Evolutionary conservation across 305 asterid species (phyloP), one percentile per base, ranked within the genome.

Genomic region (Rubia tinctorum): DNA sequence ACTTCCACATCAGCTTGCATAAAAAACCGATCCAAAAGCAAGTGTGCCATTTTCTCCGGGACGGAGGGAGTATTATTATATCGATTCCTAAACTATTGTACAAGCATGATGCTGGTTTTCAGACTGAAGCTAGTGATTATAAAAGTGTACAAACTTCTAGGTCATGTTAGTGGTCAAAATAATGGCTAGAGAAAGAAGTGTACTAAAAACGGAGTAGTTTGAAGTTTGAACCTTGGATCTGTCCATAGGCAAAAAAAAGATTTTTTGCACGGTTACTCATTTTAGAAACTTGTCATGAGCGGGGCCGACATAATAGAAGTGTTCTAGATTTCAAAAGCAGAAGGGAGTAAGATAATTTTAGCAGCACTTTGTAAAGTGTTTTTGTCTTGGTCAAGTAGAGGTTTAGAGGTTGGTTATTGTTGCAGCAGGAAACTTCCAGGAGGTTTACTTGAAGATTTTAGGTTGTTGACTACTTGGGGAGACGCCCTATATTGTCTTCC

Each of bases 371-470:
- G 22, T 4, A 47, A 17, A 17, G 22, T 15, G 9, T n/a, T n/a
- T 51, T 51, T 15, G 34, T 58, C 63, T 20, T 22, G 8, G 34
- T 58, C 63, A 58, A 58, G 20, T 51, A 15, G 58, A 18, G 58
- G 25, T 58, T 55, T 55, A n/a, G 63, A 22, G 61, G 61, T 55
- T 55, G 27, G 25, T n/a, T 58, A 58, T 58, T 58, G 30, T 58
- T 15, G 8, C 58, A 20, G 30, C 63, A 58, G 30, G 63, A 58
- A 58, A 58, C 63, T 58, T 58, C 63, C 3, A 20, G 25, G 63
- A 58, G 34, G 63, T 58, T 58, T 58, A 58, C 63, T 22, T 58
- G 25, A 20, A 58, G 63, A n/a, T 58, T 58, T 58, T 30, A 58
- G 63, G 63, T 20, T n/a, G 63, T 58, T 58, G 63, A 58, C 58